Base-by-base conservation (phyloP, 768 basidiomycete species). In the Brasilioporus rufonigricans region DNA sequence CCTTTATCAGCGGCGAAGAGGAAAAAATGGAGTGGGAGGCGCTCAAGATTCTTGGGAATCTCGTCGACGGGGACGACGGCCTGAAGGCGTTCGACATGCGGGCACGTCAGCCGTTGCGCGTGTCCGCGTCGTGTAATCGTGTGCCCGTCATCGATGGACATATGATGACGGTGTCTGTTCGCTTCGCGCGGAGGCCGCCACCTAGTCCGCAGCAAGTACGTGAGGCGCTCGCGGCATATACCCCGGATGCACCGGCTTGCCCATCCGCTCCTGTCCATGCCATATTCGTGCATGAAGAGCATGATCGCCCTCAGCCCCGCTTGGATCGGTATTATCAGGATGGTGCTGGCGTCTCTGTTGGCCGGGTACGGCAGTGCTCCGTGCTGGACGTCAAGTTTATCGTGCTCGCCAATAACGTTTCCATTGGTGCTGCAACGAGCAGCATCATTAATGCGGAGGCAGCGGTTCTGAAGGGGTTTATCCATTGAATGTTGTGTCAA, bases 11-110 rank as follows among this genome's bases (percentile, higher is more conserved):
- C 18, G 93, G 95, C 46, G 96, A 98, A 67, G 91, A 93, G 64
- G 97, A 98, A 68, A 99, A 98, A 71, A 93, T 98, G 60, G 96
- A 99, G 70, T 99, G 97, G 97, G 97, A 99, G 75, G 88, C 92
- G 7, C 81, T 90, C 63, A 99, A 98, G 77, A 99, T 99, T 65
- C 84, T 99, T 21, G 96, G 97, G 23, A 93, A 87, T 3, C 63
- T 98, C 53, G 64, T 76, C 3, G 75, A 81, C 24, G 77, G 77
- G 46, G 84, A 86, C 52, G 74, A 78, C 31, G 81, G 80, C 2
- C 59, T 69, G 6, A 81, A 80, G 53, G 65, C 80, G 12, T 98
- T 97, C 70, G 95, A 97, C 67, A 86, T 92, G 82, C 93, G 93
- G 73, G 74, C 84, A 1, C 66, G 67, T n/a, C 77, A 84, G 38